Base-by-base conservation (phyloP, 768 basidiomycete genomes). In the Rhodotorula babjevae region DNA sequence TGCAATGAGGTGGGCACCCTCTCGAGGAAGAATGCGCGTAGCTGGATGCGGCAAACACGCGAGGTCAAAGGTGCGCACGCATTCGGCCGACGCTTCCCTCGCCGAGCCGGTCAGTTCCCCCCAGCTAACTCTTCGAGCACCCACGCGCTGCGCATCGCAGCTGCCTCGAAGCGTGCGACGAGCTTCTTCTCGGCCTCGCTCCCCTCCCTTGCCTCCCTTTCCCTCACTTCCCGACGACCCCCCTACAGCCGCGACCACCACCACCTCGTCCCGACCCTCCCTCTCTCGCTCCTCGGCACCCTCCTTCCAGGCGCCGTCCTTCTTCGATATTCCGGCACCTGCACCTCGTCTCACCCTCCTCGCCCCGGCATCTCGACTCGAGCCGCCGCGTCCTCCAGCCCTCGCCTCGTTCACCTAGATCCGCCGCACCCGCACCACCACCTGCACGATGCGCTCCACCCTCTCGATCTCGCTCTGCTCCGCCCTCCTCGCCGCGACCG, bases 191-290 rank as follows among this genome's bases (percentile, higher is more conserved):
- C n/a, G 44, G 42, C 14, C n/a, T 27, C 19, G 18, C 19, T 21
- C 25, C 23, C 62, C 33, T 63, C 52, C 42, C 63, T 63, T 63
- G 40, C 52, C 33, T 63, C 63, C 52, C 33, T 55, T 40, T 16
- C 63, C 52, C n/a, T n/a, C 52, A 27, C 50, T 31, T 25, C n/a
- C 46, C 16, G 9, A n/a, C n/a, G 7, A 7, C 53, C 46, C 10
- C 23, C 58, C 4, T 21, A 6, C 8, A 29, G 8, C 6, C 29
- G 23, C 36, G 25, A n/a, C 5, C 40, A 18, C n/a, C n/a, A 18
- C 16, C 44, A 18, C 44, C n/a, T 57, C 56, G 10, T 27, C 42
- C 42, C 10, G 56, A 57, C 31, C 10, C 52, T 27, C 27, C 12
- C n/a, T 29, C n/a, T n/a, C 53, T n/a, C 23, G 47, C 47, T 49